A percentile compares a stretch with the other conserved stretches of the same genome.
Evolutionary conservation across 2,329 filamentous ascomycete species (phyloP).

Genomic region (Alternaria viburni): DNA sequence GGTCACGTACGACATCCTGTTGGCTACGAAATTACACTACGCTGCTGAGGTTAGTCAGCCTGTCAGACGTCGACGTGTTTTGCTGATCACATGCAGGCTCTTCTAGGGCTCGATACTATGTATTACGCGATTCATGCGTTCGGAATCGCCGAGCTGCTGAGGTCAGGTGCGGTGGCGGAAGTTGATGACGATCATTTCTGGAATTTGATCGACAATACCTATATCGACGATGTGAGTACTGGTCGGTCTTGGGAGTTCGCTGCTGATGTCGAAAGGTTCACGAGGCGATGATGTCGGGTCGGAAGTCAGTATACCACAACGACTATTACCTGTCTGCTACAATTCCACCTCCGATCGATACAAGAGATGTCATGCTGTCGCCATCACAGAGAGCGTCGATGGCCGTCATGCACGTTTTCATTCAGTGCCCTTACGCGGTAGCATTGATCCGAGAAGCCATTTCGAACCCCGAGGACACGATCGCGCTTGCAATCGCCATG

Average conservation of each 20-base stretch:
- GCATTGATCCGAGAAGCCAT: constrained; percentile 28
- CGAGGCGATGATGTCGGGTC: constrained; percentile 36
- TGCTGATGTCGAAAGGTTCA: constrained; percentile 30
- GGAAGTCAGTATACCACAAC: constrained; percentile 38
- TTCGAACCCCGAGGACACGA: constrained; percentile 24
- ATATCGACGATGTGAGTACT: constrained; percentile 40
- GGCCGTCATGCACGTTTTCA: constrained; percentile 38
- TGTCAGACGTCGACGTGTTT: neutral
- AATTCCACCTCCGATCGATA: constrained; percentile 18
- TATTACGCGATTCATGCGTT: constrained; percentile 38
- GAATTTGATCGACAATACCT: constrained; percentile 42
- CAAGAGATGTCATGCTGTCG: constrained; percentile 4
- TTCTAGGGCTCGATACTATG: constrained; percentile 33
- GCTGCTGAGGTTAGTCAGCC: constrained; percentile 30
- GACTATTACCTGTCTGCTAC: constrained; percentile 36
- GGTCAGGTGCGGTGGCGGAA: constrained; percentile 22
- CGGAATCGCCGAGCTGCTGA: constrained; percentile 36
- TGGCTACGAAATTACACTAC: constrained; percentile 40
- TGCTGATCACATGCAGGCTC: constrained; percentile 23
- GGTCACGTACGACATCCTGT: constrained; percentile 31
- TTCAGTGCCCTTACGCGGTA: constrained; percentile 36
- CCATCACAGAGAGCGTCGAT: constrained; percentile 29
- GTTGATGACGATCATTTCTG: constrained; percentile 39
- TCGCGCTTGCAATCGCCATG: constrained; percentile 27
- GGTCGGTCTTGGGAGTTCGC: neutral